Conservation (phyloP, 805 yeast genomes). For the Diddensiella transvaalensis region DNA sequence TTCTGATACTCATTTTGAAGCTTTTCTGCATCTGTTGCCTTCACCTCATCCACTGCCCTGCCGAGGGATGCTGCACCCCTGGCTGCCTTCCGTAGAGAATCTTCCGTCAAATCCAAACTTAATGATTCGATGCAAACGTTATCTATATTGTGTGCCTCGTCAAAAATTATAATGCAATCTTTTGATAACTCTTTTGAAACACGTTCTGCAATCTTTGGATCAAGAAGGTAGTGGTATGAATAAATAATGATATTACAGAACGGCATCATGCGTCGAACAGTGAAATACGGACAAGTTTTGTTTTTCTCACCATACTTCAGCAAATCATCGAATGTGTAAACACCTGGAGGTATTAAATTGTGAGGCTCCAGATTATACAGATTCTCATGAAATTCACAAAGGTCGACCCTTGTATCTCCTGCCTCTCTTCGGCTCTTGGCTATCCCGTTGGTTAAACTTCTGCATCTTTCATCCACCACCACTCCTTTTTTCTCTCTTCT, state of each 20-base stretch:
- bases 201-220: conserved; percentile 95
- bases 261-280: conserved; percentile 96
- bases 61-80: conserved; percentile 78
- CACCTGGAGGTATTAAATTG: conserved; percentile 86
- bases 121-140: conserved; percentile 97
- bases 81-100: conserved; percentile 78
- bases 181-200: conserved; percentile 89
- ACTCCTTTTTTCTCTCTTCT: conserved; percentile 85
- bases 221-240: conserved; percentile 92
- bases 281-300: conserved; percentile 92
- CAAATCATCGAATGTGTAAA: conserved; percentile 86
- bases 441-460: conserved; percentile 91
- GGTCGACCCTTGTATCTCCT: conserved; percentile 53
- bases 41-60: conserved; percentile 81
- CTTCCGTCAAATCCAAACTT: conserved; percentile 88
- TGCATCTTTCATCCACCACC: conserved; percentile 93
- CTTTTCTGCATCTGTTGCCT: conserved; percentile 74
- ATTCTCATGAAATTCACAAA: conserved; percentile 91
- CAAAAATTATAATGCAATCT: conserved; percentile 91
- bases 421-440: conserved; percentile 62
- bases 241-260: conserved; percentile 87
- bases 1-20: conserved; percentile 88
- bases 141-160: conserved; percentile 98
- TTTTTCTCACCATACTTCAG: conserved; percentile 70
- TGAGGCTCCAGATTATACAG: conserved; percentile 83